Evolutionary conservation across 176 grass and related monocot species (phyloP), one percentile per base, ranked within the genome.

Genomic region (Carex kokanica): DNA sequence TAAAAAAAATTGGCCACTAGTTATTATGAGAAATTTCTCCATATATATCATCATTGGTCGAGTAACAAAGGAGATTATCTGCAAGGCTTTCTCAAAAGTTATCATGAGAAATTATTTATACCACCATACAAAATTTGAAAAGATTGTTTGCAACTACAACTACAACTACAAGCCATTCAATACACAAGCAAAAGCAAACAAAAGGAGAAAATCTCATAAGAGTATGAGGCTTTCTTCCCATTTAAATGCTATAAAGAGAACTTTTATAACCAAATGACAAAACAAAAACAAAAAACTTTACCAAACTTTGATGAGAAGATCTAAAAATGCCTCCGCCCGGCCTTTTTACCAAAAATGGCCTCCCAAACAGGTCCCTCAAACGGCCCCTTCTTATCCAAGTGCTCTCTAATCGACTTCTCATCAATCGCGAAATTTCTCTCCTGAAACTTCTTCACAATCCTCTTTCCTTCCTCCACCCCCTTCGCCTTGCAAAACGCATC

Each of bases 351-450:
- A 72, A 99, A 95, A 57, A 99, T 93, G 13, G 71, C 91, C 70
- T 99, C 88, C 91, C 91, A 93, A 86, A 99, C 86, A 6, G 86
- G 52, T 0, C 82, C 86, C 3, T 87, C 86, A 84, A 99, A 95
- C 6, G 96, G 96, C 9, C 96, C 96, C 83, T 95, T 99, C 89
- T 88, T 99, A 84, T 99, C 88, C 89, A 99, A 87, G 71, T 99
- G 92, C 78, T 93, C 96, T 83, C 89, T 91, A 78, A 99, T 89
- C 27, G 92, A 90, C 72, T 88, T 90, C 74, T 99, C 93, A 84
- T 99, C 96, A 54, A 99, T 91, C 31, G 81, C 69, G 31, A 93
- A 93, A 80, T 91, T 92, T 63, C 88, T 95, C 43, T 91, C 91
- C 62, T 89, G 91, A 80, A 99, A 91, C 68, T 64, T 91, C 81